Conservation (phyloP, 1,284 basidiomycete species). For the Ceratobasidium papillatum region DNA sequence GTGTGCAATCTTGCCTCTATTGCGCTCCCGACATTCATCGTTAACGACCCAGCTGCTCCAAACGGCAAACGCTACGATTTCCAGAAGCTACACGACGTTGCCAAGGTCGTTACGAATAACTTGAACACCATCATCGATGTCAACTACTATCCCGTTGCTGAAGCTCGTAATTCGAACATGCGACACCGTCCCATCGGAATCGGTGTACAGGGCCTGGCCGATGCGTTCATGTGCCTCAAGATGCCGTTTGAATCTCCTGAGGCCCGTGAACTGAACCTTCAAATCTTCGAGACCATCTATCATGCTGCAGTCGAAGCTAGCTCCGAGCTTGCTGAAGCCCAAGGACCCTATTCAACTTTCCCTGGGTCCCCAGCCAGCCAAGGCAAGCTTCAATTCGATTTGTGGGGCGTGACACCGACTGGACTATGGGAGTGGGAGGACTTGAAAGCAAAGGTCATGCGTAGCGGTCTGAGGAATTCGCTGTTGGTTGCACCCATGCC, state of each 20-base stretch:
- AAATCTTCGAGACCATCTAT: constrained; percentile 99
- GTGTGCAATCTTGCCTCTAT: constrained; percentile 99
- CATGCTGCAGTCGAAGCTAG: constrained; percentile 94
- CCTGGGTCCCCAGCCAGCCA: constrained; percentile 88
- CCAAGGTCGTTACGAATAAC: constrained; percentile 93
- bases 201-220: constrained; percentile 98
- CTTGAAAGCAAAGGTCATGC: constrained; percentile 89
- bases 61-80: constrained; percentile 76
- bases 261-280: constrained; percentile 88
- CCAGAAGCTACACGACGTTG: constrained; percentile 91
- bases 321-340: constrained; percentile 82
- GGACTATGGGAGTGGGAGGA: constrained; percentile 95
- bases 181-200: constrained; percentile 98
- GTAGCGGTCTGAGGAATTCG: constrained; percentile 91
- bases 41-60: constrained; percentile 59
- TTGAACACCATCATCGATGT: constrained; percentile 94
- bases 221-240: constrained; percentile 97
- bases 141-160: constrained; percentile 93
- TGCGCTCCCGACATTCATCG: constrained; percentile 89
- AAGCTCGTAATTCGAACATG: constrained; percentile 93
- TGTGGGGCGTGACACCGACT: constrained; percentile 94
- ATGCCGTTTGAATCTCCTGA: constrained; percentile 94
- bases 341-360: constrained; percentile 93
- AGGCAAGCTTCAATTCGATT: constrained; percentile 92
- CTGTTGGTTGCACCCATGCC: constrained; percentile 98